Percentiles rank a stretch among this genome's conserved stretches.
Conservation (phyloP, 345 rosid genomes). For the Balakata baccata region DNA sequence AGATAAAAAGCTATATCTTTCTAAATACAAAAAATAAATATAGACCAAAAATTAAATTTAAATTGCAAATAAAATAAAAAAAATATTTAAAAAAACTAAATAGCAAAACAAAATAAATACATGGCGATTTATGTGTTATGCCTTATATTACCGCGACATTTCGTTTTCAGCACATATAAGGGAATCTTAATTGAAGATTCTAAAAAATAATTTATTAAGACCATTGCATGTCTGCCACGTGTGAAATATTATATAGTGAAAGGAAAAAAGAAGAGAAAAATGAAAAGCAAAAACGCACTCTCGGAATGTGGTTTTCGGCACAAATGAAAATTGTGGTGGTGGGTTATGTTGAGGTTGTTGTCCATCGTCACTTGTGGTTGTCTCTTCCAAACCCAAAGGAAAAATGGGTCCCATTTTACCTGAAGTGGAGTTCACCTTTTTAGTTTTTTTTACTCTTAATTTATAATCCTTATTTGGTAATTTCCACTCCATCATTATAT, state of each 20-base stretch:
- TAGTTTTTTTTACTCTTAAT: too few species aligned
- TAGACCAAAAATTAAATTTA: too few species aligned
- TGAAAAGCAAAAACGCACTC: neutral
- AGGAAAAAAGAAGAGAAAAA: neutral
- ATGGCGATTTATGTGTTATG: too few species aligned
- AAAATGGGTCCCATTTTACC: slow-evolving; percentile 10
- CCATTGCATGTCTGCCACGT: slow-evolving; percentile 34
- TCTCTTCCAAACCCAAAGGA: slow-evolving; percentile 39
- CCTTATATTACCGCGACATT: too few species aligned
- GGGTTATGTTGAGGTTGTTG: slow-evolving; percentile 1
- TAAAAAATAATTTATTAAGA: neutral
- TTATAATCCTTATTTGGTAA: too few species aligned
- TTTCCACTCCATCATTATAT: neutral
- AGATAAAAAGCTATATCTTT: too few species aligned
- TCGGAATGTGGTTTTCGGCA: neutral
- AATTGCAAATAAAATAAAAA: too few species aligned
- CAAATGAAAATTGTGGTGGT: slow-evolving; percentile 11
- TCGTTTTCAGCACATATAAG: too few species aligned
- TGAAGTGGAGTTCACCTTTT: neutral
- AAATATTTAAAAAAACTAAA: too few species aligned
- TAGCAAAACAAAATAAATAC: too few species aligned
- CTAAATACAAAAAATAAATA: too few species aligned
- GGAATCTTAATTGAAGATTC: slow-evolving; percentile 15
- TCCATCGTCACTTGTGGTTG: slow-evolving; percentile 13
- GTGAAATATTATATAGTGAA: neutral